phyloP scores from a whole-genome alignment of 176 grass and related monocot genomes.

The Carex cristatella region DNA sequence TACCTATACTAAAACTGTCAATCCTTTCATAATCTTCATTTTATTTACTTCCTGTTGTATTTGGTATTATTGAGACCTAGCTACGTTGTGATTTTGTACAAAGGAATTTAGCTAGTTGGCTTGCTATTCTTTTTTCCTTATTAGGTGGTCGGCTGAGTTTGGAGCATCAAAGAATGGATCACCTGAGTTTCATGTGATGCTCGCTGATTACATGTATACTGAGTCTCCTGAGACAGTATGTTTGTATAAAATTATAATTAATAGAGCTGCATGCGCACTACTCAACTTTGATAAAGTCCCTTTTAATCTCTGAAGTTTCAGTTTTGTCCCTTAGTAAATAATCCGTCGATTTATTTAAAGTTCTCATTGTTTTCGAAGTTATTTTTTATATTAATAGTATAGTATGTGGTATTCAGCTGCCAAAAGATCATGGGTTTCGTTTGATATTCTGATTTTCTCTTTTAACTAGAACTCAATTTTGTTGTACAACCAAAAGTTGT shows the following conservation, averaged over 20 bases:
- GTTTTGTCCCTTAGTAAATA: background rate
- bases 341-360: background rate
- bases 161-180: slow-evolving; percentile 66
- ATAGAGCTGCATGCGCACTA: background rate
- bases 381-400: background rate
- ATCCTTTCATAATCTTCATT: background rate
- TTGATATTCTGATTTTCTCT: background rate
- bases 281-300: background rate
- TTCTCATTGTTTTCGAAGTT: background rate
- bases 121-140: background rate
- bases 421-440: background rate
- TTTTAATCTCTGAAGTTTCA: background rate
- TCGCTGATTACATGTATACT: slow-evolving; percentile 85
- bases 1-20: background rate
- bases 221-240: slow-evolving; percentile 91
- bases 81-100: background rate
- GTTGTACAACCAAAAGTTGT: background rate
- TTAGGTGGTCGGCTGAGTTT: slow-evolving; percentile 90
- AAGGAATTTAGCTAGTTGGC: background rate
- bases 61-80: background rate
- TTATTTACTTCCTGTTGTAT: background rate
- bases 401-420: background rate
- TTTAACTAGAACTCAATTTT: background rate
- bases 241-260: slow-evolving; percentile 9
- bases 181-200: slow-evolving; percentile 85